Base-by-base conservation (phyloP, 163 green algal species). In the Chlorella variabilis region DNA sequence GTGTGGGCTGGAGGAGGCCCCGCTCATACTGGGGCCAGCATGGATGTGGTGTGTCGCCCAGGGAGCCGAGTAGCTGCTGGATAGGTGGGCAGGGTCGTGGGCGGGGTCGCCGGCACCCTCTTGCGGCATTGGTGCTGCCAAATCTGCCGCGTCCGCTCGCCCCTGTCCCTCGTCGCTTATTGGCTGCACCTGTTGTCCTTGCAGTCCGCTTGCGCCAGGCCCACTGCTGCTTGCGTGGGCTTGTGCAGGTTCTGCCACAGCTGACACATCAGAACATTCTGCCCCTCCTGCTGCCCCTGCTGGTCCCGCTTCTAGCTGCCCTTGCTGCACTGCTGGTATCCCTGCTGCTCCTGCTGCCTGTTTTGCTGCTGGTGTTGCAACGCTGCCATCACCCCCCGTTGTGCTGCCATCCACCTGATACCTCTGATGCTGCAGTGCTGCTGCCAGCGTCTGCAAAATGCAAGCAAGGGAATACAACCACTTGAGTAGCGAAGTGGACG, bases 31-130 rank as follows among this genome's bases (percentile, higher is more conserved):
- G 49, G 29, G 49, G 34, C 61, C n/a, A n/a, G n/a, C n/a, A n/a
- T n/a, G n/a, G n/a, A n/a, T n/a, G n/a, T n/a, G n/a, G n/a, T n/a
- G 71, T 7, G 27, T 56, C 13, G 79, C 68, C 69, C 51, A 83
- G 45, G 77, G 29, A 33, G 77, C 77, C 9, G 66, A 45, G 49
- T 78, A 58, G 65, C 66, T 61, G 63, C 33, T 41, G 33, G 77
- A 59, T 8, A 80, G 49, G 66, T 80, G 73, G 36, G 73, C 73
- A 1, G 73, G 54, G 73, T 80, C 73, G 5, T 48, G 15, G 51
- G 9, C 7, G 51, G 9, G 33, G 33, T 3, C 9, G 49, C 6
- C 21, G n/a, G 41, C 68, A 18, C 21, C 68, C 31, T 2, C n/a
- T 33, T 34, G 23, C 45, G 11, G 11, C 54, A 25, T 20, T 8